Evolutionary conservation across 192 early-diverging fungal genomes (phyloP), one percentile per base, ranked within the genome.

Genomic region (Piromyces finnis): DNA sequence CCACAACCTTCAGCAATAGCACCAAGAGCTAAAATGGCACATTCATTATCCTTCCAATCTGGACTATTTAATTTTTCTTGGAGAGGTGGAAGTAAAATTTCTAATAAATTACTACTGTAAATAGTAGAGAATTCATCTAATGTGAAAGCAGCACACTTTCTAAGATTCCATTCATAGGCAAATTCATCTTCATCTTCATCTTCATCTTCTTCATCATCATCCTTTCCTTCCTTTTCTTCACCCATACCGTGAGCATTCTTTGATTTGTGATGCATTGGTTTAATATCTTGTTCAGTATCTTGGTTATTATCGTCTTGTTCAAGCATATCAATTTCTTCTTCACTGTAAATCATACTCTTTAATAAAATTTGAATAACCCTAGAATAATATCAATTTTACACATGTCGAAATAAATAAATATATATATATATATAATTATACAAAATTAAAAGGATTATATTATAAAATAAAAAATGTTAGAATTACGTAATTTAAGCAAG

Each of bases 71-170:
- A 90, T 84, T 94, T 90, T 77, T 91, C 88, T 83, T 95, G 92
- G 39, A 98, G 88, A 36, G 90, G 86, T 27, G 98, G 97, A 83
- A 98, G 88, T 79, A 99, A 87, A 82, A 92, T 89, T 78, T 91
- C 87, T 59, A 99, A 87, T 81, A 97, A 88, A n/a, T 92, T 94
- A 82, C 93, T 92, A 80, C 90, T 92, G 84, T 94, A 97, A 5
- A 96, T 91, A 29, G 93, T 94, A 18, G 96, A 92, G 78, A 99
- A 83, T 14, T 97, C 93, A 83, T 99, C 98, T 68, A 99, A 84
- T 77, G 96, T 95, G 16, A 96, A 95, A 5, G 98, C 97, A 22
- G 94, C 92, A 89, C 98, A 99, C 86, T 99, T 99, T 84, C 98
- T 92, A 59, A 99, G 84, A 84, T 96, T 99, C 98, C 98, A 99